These are phyloP conservation scores for Trypanosoma brucei DNA, from an alignment of 208 protist species.

Conservation along the genomic window DNA sequence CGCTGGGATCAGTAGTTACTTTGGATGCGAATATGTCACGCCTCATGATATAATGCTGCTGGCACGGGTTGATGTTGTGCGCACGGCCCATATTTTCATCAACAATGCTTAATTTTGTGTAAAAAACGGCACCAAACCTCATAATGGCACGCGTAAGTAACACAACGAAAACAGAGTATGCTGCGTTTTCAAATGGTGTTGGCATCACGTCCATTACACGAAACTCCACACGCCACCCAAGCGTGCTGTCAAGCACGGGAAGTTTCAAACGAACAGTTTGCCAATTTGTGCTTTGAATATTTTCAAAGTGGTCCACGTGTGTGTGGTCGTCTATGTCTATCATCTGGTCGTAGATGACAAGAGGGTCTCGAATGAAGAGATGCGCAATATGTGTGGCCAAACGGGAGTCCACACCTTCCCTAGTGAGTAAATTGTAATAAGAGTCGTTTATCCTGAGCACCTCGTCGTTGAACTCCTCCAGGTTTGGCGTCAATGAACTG, in stretches of 20 bases:
- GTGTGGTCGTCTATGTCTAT: conserved; percentile 93
- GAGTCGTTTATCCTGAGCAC: conserved; percentile 83
- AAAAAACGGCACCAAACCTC: conserved; percentile 93
- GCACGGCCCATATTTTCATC: conserved; percentile 97
- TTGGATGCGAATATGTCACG: conserved; percentile 78
- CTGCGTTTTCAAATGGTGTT: conserved; percentile 99
- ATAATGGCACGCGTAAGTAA: conserved; percentile 94
- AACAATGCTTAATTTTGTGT: conserved; percentile 95
- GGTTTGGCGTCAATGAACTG: conserved; percentile 36
- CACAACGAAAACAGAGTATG: conserved; percentile 94
- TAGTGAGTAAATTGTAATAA: conserved; percentile 53
- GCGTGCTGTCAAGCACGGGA: conserved; percentile 50
- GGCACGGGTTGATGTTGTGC: conserved; percentile 84
- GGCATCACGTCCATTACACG: conserved; percentile 94
- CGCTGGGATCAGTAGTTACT: conserved; percentile 38
- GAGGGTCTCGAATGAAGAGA: conserved; percentile 98
- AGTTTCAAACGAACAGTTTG: conserved; percentile 97
- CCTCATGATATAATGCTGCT: conserved; percentile 93
- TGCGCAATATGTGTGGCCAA: conserved; percentile 96
- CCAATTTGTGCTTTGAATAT: conserved; percentile 98
- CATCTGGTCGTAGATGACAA: conserved; percentile 94
- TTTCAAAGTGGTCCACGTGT: conserved; percentile 97
- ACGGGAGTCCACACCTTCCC: conserved; percentile 89
- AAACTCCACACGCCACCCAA: conserved; percentile 98
- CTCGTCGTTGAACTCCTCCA: conserved; percentile 89